Evolutionary conservation across 2,329 filamentous ascomycete species (phyloP).

Genomic region (Lasiodiplodia gonubiensis): DNA sequence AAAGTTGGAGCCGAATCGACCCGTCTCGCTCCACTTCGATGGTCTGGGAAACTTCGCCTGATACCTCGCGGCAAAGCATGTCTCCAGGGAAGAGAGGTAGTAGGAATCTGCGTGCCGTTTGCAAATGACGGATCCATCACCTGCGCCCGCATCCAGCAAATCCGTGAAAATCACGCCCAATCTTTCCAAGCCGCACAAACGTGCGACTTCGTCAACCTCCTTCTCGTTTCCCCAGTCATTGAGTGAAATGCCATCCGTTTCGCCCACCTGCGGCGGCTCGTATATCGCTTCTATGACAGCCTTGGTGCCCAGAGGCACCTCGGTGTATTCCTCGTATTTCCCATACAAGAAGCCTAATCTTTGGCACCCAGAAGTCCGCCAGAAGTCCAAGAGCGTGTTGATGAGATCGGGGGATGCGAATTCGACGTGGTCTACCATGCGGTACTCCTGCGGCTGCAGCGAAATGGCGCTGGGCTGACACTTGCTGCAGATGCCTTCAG

Average conservation of each 20-base stretch:
- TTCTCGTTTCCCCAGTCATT: conserved; percentile 84
- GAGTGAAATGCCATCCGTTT: conserved; percentile 85
- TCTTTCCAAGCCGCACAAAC: conserved; percentile 81
- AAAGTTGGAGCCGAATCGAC: conserved; percentile 92
- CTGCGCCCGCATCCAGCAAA: conserved; percentile 77
- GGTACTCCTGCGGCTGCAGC: conserved; percentile 88
- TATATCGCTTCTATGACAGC: conserved; percentile 97
- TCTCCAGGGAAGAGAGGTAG: conserved; percentile 89
- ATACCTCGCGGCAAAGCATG: conserved; percentile 84
- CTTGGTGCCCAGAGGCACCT: conserved; percentile 92
- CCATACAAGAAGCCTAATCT: conserved; percentile 91
- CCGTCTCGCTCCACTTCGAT: conserved; percentile 96
- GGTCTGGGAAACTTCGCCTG: conserved; percentile 88
- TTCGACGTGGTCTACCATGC: conserved; percentile 98
- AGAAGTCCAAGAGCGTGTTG: conserved; percentile 88
- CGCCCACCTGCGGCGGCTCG: conserved; percentile 89
- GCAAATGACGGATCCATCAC: conserved; percentile 87
- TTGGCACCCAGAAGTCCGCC: conserved; percentile 84
- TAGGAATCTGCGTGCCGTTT: conserved; percentile 96
- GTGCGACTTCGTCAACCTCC: conserved; percentile 79
- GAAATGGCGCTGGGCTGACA: conserved; percentile 98
- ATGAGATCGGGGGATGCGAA: conserved; percentile 86
- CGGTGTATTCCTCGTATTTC: conserved; percentile 85
- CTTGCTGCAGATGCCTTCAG: conserved; percentile 96
- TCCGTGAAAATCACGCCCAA: conserved; percentile 96